Conservation (phyloP, 2,329 filamentous ascomycete genomes). For the Knufia fluminis region DNA sequence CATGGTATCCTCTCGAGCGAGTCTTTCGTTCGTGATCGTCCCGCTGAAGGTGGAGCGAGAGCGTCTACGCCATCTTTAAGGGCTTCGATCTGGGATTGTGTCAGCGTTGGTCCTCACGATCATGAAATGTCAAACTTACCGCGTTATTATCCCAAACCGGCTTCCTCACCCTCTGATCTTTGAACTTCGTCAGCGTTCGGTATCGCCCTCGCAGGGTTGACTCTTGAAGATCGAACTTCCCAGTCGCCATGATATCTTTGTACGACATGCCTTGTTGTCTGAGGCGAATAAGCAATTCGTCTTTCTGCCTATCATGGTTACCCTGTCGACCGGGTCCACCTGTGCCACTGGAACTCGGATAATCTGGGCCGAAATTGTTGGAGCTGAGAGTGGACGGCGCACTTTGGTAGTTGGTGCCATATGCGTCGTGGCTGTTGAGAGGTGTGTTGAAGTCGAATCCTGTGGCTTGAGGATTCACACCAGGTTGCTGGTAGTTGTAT, state of each 20-base stretch:
- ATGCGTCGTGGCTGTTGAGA: too few relatives aligned
- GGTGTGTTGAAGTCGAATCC: not conserved
- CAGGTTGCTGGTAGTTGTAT: not conserved
- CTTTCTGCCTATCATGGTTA: constrained; percentile 23
- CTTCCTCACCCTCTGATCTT: constrained; percentile 37
- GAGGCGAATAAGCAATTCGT: constrained; percentile 33
- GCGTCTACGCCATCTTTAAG: constrained; percentile 6
- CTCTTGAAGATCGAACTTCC: constrained; percentile 37
- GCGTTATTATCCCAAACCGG: constrained; percentile 36
- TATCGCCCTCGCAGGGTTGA: constrained; percentile 41
- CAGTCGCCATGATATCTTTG: constrained; percentile 37
- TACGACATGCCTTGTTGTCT: constrained; percentile 37
- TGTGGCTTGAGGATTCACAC: not conserved
- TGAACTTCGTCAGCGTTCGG: constrained; percentile 37
- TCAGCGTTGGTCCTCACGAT: not conserved
- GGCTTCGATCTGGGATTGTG: not conserved
- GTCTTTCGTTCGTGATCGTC: not conserved
- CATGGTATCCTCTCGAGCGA: constrained; percentile 43
- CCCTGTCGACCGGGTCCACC: not conserved
- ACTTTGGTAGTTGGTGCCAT: too few relatives aligned
- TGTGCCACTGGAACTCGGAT: not conserved
- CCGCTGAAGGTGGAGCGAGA: constrained; percentile 2
- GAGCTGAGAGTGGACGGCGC: too few relatives aligned
- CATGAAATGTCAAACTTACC: constrained; percentile 27
- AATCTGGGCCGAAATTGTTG: too few relatives aligned